phyloP scores from a whole-genome alignment of 345 rosid genomes.

The Camelina laxa region DNA sequence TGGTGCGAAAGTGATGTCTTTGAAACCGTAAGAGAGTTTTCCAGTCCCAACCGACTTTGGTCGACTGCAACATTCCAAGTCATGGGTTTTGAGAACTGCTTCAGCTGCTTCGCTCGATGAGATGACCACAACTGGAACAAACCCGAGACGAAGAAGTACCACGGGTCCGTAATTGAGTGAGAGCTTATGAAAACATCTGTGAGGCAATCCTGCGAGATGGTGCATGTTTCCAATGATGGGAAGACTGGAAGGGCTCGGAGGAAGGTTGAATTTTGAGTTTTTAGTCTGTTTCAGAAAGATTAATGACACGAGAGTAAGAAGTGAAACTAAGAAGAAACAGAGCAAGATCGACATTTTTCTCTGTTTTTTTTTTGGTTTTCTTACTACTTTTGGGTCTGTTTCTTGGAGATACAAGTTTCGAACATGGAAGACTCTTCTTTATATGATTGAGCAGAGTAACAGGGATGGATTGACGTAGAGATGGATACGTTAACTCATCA shows the following conservation, averaged over 20 bases:
- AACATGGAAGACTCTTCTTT: background rate
- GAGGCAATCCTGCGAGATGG: conserved; percentile 38
- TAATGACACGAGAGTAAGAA: conserved; percentile 12
- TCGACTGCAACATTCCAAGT: conserved; percentile 52
- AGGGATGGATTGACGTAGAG: background rate
- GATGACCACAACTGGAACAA: conserved; percentile 41
- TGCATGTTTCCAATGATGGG: conserved; percentile 65
- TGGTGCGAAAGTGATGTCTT: conserved; percentile 51
- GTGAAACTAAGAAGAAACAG: conserved; percentile 29
- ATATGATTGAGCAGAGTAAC: background rate
- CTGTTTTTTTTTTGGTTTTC: background rate
- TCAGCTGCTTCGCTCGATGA: conserved; percentile 55
- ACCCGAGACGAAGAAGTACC: conserved; percentile 48
- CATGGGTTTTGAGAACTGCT: conserved; percentile 51
- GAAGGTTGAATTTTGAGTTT: conserved; percentile 32
- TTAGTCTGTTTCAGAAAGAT: background rate
- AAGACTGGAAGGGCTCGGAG: conserved; percentile 57
- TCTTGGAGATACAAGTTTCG: conserved; percentile 6
- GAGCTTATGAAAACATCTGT: conserved; percentile 48
- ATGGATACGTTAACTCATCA: background rate
- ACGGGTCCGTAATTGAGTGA: conserved; percentile 57
- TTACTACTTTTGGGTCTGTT: background rate
- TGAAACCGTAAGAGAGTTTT: conserved; percentile 51
- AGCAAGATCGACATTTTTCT: conserved; percentile 36
- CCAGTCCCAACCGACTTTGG: conserved; percentile 42